Conservation (phyloP, 225 moss, liverwort and hornwort species). For the Bryum argenteum region DNA sequence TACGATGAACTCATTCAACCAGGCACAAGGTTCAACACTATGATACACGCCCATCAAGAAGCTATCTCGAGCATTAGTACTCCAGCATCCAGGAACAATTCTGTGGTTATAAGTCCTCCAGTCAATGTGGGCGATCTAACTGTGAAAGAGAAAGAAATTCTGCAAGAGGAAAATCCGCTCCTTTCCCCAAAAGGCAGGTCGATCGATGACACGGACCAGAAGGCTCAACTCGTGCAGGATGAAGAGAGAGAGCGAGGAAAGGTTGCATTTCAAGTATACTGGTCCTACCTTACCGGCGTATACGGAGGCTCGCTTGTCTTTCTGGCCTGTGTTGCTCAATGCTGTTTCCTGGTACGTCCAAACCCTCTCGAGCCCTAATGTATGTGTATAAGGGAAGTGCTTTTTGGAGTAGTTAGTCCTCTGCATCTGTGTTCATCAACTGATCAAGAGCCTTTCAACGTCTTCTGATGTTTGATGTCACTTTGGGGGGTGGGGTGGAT, state of each 20-base stretch:
- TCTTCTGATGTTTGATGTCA: constrained; percentile 19
- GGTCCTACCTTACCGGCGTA: constrained; percentile 58
- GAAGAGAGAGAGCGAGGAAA: constrained; percentile 71
- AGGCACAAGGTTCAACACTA: constrained; percentile 48
- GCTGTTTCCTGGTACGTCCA: constrained; percentile 52
- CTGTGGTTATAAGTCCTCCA: not conserved
- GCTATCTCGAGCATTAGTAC: constrained; percentile 49
- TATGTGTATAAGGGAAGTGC: not conserved
- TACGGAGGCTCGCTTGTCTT: constrained; percentile 44
- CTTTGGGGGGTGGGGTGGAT: not conserved
- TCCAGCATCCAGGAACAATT: constrained; percentile 8
- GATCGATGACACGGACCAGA: constrained; percentile 22
- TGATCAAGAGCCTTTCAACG: not conserved
- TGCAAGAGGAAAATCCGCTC: constrained; percentile 24
- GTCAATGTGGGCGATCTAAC: not conserved
- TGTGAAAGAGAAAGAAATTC: constrained; percentile 36
- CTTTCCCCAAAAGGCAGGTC: constrained; percentile 23
- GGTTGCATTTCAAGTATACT: constrained; percentile 55
- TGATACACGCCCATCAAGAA: constrained; percentile 63
- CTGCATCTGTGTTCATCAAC: not conserved
- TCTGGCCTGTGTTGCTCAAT: constrained; percentile 51
- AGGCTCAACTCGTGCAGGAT: constrained; percentile 61
- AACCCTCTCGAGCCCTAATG: not conserved
- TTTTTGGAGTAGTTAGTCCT: not conserved
- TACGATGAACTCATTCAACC: constrained; percentile 60